Conservation (phyloP, 306 rosid genomes). For the Sindora glabra region DNA sequence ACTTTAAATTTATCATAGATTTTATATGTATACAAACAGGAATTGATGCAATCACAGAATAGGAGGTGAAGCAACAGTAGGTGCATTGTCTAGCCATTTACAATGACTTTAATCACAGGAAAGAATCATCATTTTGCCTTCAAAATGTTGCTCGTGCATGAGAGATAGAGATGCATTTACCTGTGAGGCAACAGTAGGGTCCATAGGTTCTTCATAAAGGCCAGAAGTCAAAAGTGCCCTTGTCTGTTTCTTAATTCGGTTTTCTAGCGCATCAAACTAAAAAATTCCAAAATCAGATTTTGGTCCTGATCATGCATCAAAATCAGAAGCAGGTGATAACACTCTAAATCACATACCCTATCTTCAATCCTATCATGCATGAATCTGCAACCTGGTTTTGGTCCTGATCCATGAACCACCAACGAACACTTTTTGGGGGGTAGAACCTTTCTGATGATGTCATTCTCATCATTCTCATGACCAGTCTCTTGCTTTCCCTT, state of each 20-base stretch:
- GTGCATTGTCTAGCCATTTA: no score
- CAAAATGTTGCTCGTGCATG: neutral
- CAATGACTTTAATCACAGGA: no score
- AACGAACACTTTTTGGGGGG: slow-evolving; percentile 64
- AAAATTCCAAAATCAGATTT: slow-evolving; percentile 26
- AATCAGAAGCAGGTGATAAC: neutral
- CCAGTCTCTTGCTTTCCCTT: slow-evolving; percentile 28
- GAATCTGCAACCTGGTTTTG: slow-evolving; percentile 67
- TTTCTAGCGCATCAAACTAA: slow-evolving; percentile 75
- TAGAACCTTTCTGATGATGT: slow-evolving; percentile 52
- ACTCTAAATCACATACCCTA: slow-evolving; percentile 45
- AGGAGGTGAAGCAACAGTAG: slow-evolving; percentile 7
- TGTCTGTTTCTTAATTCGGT: slow-evolving; percentile 53
- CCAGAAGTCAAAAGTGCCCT: slow-evolving; percentile 60
- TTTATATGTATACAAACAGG: neutral
- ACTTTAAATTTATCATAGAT: slow-evolving; percentile 15
- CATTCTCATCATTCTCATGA: slow-evolving; percentile 45
- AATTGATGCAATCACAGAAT: neutral
- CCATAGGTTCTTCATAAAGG: slow-evolving; percentile 67
- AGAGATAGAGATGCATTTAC: slow-evolving; percentile 26
- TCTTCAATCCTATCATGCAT: slow-evolving; percentile 75
- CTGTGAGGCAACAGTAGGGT: slow-evolving; percentile 87
- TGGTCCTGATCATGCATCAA: slow-evolving; percentile 11
- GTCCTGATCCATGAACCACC: slow-evolving; percentile 57
- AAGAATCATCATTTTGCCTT: neutral